Evolutionary conservation across 2,329 filamentous ascomycete species (phyloP), one percentile per base, ranked within the genome.

Genomic region (Pseudonectria buxi): DNA sequence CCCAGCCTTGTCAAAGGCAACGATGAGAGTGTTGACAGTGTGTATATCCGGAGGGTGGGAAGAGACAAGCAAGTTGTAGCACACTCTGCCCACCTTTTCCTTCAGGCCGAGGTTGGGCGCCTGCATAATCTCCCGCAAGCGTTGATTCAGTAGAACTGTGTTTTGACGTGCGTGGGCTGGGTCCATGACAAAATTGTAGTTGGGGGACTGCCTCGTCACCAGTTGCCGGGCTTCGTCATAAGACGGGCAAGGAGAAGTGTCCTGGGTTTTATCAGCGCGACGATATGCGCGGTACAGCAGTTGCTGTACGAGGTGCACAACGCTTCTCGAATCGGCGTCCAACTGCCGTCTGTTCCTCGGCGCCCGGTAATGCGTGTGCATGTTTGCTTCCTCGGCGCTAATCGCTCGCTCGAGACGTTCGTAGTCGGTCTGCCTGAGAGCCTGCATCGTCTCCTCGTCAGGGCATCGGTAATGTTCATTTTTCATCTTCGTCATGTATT

Each of bases 21-120:
- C 56, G 3, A 90, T 71, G 16, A 92, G 67, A 10, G 72, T 70
- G 51, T 88, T 88, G 62, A 80, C 86, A 4, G 80, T 86, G 44
- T 78, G 68, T 25, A 84, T 71, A 42, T 76, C 76, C 1, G 84
- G 82, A 0, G 78, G 73, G 13, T 74, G 65, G 2, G 69, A 56
- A 3, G 76, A 78, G 4, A 76, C 63, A 12, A 86, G 67, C 3
- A 92, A 62, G 51, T 86, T 86, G 58, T 81, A 80, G 56, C 73
- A 77, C 34, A 78, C 64, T 26, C 55, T 53, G 27, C 58, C 61
- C 18, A 64, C 51, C 36, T 48, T 58, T 34, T 64, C 59, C 34
- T 56, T 58, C 6, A 57, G 37, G 18, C 34, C 36, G 6, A 60
- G 43, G 3, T 45, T 28, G 2, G 45, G 24, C 4, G 52, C 41